Percentiles rank a stretch among this genome's conserved stretches.
phyloP scores from a whole-genome alignment of 768 basidiomycete genomes.

The Mycena rebaudengoi region DNA sequence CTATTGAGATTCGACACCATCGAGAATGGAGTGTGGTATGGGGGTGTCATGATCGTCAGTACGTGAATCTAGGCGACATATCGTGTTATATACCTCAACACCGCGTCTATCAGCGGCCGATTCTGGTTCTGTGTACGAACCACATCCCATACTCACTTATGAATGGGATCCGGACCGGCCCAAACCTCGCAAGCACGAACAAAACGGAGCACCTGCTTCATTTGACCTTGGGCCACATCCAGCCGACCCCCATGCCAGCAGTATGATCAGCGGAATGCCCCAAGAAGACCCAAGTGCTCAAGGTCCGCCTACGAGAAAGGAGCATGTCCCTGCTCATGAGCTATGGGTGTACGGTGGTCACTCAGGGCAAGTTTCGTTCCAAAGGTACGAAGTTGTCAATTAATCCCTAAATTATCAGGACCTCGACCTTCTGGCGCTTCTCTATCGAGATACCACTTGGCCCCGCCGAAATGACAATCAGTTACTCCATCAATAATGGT shows the following conservation, averaged over 20 bases:
- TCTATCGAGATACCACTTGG: conserved; percentile 82
- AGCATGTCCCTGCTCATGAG: conserved; percentile 68
- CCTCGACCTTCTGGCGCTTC: conserved; percentile 96
- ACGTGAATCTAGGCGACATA: conserved; percentile 43
- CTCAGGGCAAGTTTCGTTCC: conserved; percentile 61
- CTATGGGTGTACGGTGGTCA: conserved; percentile 72
- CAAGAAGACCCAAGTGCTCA: conserved; percentile 22
- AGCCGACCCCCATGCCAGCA: conserved; percentile 71
- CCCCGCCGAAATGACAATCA: conserved; percentile 74
- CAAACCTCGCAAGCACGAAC: background rate
- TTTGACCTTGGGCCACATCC: conserved; percentile 78
- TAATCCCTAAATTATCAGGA: conserved; percentile 65
- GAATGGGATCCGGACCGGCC: conserved; percentile 73
- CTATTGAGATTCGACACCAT: conserved; percentile 88
- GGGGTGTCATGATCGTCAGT: conserved; percentile 90
- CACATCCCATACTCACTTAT: conserved; percentile 73
- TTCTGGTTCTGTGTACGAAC: conserved; percentile 79
- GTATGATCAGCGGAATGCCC: conserved; percentile 37
- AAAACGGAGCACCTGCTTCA: conserved; percentile 38
- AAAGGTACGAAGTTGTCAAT: no score
- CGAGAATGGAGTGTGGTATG: conserved; percentile 84
- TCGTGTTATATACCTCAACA: background rate
- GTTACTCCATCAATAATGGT: conserved; percentile 85
- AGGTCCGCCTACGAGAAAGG: conserved; percentile 47
- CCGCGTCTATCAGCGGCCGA: conserved; percentile 65